phyloP scores from a whole-genome alignment of 257 asterid species.

The Solanum arcanum region DNA sequence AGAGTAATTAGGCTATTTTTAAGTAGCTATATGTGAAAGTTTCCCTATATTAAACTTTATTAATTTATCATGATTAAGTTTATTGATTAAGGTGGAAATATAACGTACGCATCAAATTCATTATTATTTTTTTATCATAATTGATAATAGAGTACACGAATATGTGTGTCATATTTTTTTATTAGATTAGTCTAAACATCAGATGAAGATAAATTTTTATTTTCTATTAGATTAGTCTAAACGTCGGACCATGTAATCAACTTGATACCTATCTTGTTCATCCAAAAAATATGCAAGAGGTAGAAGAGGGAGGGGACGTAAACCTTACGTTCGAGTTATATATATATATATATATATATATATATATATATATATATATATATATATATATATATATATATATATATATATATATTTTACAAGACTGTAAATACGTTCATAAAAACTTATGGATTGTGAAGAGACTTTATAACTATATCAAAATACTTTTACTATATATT shows the following conservation, averaged over 20 bases:
- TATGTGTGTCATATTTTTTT: not conserved
- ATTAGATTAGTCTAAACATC: not conserved
- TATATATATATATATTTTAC: too few relatives aligned
- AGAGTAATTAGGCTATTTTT: too few relatives aligned
- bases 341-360: too few relatives aligned
- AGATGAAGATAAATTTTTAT: not conserved
- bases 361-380: too few relatives aligned
- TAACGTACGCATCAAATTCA: not conserved
- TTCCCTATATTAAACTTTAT: not conserved
- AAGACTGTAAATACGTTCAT: too few relatives aligned
- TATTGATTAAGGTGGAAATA: not conserved
- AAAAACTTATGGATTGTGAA: not conserved
- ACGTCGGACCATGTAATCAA: not conserved
- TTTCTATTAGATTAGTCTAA: not conserved
- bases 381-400: too few relatives aligned
- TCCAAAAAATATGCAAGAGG: not conserved
- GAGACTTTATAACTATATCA: not conserved
- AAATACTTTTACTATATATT: not conserved
- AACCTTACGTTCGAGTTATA: not conserved
- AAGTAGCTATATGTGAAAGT: too few relatives aligned
- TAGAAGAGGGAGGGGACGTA: not conserved
- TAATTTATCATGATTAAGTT: not conserved
- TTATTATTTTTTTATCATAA: not conserved
- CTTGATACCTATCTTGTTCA: not conserved
- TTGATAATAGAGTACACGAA: not conserved